Percentiles rank a stretch among this genome's conserved stretches.
These are phyloP conservation scores for Ormosia emarginata DNA, from an alignment of 306 rosid species.

Conservation along the genomic window DNA sequence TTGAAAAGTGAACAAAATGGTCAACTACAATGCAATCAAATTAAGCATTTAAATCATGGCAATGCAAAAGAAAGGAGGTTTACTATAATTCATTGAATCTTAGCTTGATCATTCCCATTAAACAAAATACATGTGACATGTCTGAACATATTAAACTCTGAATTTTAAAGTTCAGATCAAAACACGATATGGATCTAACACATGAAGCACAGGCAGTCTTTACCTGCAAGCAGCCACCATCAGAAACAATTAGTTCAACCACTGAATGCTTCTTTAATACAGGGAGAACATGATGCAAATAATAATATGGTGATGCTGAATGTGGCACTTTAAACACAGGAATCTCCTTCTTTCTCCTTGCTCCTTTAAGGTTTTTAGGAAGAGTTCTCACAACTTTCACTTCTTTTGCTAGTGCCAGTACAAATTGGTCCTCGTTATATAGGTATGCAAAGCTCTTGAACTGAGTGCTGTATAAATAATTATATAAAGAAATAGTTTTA, in stretches of 20 bases:
- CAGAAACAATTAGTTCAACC: slow-evolving; percentile 75
- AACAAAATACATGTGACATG: background rate
- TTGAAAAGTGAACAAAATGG: background rate
- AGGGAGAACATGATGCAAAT: slow-evolving; percentile 67
- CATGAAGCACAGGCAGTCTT: background rate
- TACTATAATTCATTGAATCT: background rate
- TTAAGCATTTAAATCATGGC: background rate
- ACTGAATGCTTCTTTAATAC: slow-evolving; percentile 80
- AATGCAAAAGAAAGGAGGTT: background rate
- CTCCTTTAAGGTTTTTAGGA: slow-evolving; percentile 79
- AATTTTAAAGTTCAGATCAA: background rate
- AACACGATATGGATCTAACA: background rate
- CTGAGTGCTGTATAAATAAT: slow-evolving; percentile 61
- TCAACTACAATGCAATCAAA: background rate
- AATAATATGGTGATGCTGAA: slow-evolving; percentile 71
- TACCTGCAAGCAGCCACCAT: slow-evolving; percentile 99
- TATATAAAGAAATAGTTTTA: background rate
- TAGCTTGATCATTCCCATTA: slow-evolving; percentile 3
- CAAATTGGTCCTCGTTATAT: slow-evolving; percentile 87
- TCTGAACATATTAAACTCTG: background rate
- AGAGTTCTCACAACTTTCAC: slow-evolving; percentile 79
- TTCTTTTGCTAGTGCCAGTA: slow-evolving; percentile 74
- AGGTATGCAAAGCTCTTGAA: slow-evolving; percentile 99
- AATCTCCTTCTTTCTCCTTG: slow-evolving; percentile 90
- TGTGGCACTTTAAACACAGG: slow-evolving; percentile 76